Evolutionary conservation across 2,329 filamentous ascomycete genomes (phyloP).

Genomic region (Bertia moriformis): DNA sequence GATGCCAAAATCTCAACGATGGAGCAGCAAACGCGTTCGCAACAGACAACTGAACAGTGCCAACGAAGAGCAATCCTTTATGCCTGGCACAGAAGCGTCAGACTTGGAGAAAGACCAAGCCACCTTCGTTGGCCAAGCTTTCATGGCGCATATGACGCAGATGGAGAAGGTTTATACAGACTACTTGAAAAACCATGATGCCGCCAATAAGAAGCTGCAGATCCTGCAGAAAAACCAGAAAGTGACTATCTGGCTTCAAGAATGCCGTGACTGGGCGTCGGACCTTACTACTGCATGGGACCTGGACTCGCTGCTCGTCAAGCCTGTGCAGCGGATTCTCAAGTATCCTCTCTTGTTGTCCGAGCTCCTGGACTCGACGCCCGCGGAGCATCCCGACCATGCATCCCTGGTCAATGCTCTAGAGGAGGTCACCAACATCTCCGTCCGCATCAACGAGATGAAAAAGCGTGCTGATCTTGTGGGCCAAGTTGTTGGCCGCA

Average conservation of each 20-base stretch:
- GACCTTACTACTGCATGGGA: slow-evolving; percentile 56
- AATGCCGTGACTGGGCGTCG: slow-evolving; percentile 48
- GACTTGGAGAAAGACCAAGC: slow-evolving; percentile 42
- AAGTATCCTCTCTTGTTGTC: slow-evolving; percentile 51
- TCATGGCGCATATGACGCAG: slow-evolving; percentile 32
- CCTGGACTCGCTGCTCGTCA: slow-evolving; percentile 51
- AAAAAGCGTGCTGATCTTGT: slow-evolving; percentile 53
- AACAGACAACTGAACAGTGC: slow-evolving; percentile 23
- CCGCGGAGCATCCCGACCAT: slow-evolving; percentile 44
- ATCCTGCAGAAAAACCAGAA: slow-evolving; percentile 32
- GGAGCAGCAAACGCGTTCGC: slow-evolving; percentile 31
- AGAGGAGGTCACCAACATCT: slow-evolving; percentile 40
- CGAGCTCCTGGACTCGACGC: slow-evolving; percentile 40
- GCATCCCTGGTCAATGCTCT: slow-evolving; percentile 32
- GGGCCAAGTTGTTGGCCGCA: slow-evolving; percentile 41
- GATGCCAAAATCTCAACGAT: slow-evolving; percentile 32
- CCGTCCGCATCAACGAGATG: slow-evolving; percentile 53
- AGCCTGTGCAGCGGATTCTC: slow-evolving; percentile 51
- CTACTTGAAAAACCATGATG: slow-evolving; percentile 50
- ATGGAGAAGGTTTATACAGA: slow-evolving; percentile 54
- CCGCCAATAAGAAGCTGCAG: slow-evolving; percentile 45
- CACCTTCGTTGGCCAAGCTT: slow-evolving; percentile 43
- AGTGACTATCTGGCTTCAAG: slow-evolving; percentile 51
- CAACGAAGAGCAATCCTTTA: slow-evolving; percentile 4
- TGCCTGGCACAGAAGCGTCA: slow-evolving; percentile 26